These are phyloP conservation scores for Albifimbria verrucaria DNA, from an alignment of 2,329 filamentous ascomycete species.

Conservation along the genomic window DNA sequence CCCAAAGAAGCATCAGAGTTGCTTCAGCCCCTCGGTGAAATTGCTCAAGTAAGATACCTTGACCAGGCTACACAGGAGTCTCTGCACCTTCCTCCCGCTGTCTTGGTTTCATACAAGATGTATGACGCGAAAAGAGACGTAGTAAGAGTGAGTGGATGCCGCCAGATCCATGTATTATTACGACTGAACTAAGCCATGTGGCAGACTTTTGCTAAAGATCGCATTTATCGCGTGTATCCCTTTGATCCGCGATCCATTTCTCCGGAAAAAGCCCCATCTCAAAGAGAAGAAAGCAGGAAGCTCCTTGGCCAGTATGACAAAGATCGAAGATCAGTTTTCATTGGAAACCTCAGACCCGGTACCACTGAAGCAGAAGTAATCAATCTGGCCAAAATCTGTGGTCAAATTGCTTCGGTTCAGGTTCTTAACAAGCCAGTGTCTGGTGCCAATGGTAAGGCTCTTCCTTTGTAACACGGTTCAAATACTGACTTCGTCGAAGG, in stretches of 20 bases:
- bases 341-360: constrained; percentile 40
- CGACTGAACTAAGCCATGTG: constrained; percentile 3
- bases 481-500: constrained; percentile 14
- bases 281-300: constrained; percentile 1
- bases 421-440: constrained; percentile 19
- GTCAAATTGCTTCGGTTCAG: constrained; percentile 29
- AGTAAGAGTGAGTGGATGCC: constrained; percentile 36
- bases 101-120: constrained; percentile 46
- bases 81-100: constrained; percentile 32
- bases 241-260: neutral
- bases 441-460: constrained; percentile 12
- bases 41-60: constrained; percentile 37
- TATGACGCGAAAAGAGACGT: constrained; percentile 51
- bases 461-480: neutral
- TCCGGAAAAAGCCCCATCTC: constrained; percentile 3
- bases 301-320: constrained; percentile 33
- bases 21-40: constrained; percentile 40
- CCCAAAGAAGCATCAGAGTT: constrained; percentile 41
- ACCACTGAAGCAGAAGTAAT: constrained; percentile 33
- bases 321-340: constrained; percentile 44
- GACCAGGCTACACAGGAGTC: constrained; percentile 26
- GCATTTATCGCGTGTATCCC: neutral
- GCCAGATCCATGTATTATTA: too few species aligned
- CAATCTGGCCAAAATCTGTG: constrained; percentile 33
- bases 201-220: constrained; percentile 20